Evolutionary conservation across 2,329 filamentous ascomycete species (phyloP).

Genomic region (Aspergillus sp.): DNA sequence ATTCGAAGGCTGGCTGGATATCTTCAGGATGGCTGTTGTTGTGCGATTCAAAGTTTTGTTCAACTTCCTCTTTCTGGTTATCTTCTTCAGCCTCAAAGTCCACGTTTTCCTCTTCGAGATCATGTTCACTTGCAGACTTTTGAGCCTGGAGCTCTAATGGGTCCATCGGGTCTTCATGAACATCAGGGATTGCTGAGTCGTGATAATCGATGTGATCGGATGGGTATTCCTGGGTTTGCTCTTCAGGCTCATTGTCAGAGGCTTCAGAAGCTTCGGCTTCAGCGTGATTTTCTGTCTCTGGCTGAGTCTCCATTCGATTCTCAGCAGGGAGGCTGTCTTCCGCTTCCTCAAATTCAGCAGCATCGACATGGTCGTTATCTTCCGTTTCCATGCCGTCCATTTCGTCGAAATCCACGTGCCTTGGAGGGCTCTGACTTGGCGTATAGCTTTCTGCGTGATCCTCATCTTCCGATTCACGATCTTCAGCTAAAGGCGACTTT

Average conservation of each 20-base stretch:
- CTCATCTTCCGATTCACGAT: background rate
- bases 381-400: slow-evolving; percentile 21
- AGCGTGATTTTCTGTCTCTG: background rate
- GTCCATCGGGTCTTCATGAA: background rate
- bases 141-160: background rate
- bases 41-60: background rate
- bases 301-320: background rate
- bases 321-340: background rate
- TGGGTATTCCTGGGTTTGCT: background rate
- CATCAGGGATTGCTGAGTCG: background rate
- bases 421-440: slow-evolving; percentile 3
- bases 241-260: background rate
- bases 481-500: slow-evolving; percentile 9
- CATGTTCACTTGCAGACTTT: background rate
- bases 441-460: background rate
- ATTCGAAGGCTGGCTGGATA: background rate
- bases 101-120: background rate
- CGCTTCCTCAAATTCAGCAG: background rate
- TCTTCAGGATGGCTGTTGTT: background rate
- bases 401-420: background rate
- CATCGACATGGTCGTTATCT: slow-evolving; percentile 22
- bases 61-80: background rate
- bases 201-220: background rate
- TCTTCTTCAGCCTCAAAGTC: background rate
- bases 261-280: background rate